Conservation (phyloP, 768 basidiomycete genomes). For the Ramaria sp. region DNA sequence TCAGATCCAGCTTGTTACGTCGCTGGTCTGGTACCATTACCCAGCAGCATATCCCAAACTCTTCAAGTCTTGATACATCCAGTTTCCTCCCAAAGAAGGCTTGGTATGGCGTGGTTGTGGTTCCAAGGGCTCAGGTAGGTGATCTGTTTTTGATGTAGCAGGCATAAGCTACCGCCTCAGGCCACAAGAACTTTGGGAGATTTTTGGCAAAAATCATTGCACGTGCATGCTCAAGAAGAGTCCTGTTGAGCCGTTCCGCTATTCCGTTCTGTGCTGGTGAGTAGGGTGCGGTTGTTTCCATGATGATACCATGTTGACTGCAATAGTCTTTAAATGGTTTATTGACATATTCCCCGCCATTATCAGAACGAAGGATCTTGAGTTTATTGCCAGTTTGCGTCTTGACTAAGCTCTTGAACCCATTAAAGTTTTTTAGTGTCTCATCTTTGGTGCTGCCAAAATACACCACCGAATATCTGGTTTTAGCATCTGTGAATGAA, state of each 20-base stretch:
- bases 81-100: slow-evolving; percentile 16
- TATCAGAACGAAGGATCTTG: neutral
- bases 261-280: slow-evolving; percentile 28
- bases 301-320: slow-evolving; percentile 17
- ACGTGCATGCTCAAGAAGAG: neutral
- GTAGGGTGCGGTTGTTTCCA: slow-evolving; percentile 25
- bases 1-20: no score
- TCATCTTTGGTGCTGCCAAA: neutral
- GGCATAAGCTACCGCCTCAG: neutral
- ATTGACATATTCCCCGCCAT: slow-evolving; percentile 12
- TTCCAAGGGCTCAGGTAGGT: neutral
- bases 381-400: neutral
- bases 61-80: neutral
- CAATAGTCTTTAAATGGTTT: slow-evolving; percentile 15
- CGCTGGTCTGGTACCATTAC: no score
- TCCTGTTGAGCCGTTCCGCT: neutral
- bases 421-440: neutral
- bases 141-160: slow-evolving; percentile 6
- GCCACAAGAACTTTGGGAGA: neutral
- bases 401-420: neutral
- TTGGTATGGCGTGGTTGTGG: slow-evolving; percentile 15
- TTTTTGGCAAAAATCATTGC: neutral
- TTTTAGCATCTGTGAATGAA: neutral
- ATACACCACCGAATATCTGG: neutral
- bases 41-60: no score